Base-by-base conservation (phyloP, 192 early-diverging fungal genomes). In the Dispira simplex region DNA sequence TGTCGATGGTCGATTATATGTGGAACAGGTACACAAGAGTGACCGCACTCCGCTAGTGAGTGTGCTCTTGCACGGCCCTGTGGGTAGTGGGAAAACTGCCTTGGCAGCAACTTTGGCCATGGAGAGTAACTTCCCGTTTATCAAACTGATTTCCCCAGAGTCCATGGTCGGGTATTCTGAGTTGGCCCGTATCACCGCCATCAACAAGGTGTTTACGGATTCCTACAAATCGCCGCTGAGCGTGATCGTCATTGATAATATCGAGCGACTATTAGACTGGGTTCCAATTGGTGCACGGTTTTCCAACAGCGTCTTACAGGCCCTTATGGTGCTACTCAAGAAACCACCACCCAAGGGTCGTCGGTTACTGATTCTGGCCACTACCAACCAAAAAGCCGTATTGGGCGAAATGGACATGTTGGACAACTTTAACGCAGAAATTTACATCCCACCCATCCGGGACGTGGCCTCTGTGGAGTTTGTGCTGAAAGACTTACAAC, bases 101-200 rank as follows among this genome's bases (percentile, higher is more conserved):
- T 71, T 99, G 64, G 96, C 96, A 8, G 92, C 94, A n/a, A 91
- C 84, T 3, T 89, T 97, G 54, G 96, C 93, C 8, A 88, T 90
- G 77, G 70, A 80, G 26, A 89, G 85, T 49, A 82, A 91, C 28
- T 99, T 92, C 68, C 96, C 96, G 9, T 97, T 99, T 71, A 90
- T 97, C 72, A 97, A 95, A 74, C 75, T 99, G 44, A 90, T 99
- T 47, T 95, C 94, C 0, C 94, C 96, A 12, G 96, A 97, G 66
- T 79, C 77, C 21, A 95, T 99, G 93, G 84, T 97, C 68, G 96
- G 96, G 21, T 89, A 84, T 68, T 78, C 75, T 0, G 94, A 99
- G 68, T 65, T 76, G 28, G 84, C 91, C 45, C 91, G 91, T 65
- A 86, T 94, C 65, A 79, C 78, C 51, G 75, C 82, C 8, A 96